Evolutionary conservation across 352 stramenopile species (phyloP), one percentile per base, ranked within the genome.

Genomic region (Pythium brassicae): DNA sequence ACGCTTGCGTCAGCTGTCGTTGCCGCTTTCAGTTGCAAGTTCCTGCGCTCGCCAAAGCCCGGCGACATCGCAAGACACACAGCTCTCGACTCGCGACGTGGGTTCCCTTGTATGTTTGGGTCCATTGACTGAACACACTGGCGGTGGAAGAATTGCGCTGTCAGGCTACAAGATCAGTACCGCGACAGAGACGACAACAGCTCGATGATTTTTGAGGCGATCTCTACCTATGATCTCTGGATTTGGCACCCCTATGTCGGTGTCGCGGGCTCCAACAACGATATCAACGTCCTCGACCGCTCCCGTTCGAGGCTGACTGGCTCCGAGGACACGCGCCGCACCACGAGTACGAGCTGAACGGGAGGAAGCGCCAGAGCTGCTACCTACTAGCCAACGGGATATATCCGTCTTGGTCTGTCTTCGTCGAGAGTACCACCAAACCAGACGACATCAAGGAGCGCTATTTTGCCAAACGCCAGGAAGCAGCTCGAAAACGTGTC

Each of bases 341-440:
- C 10, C 43, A 49, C 43, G 20, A 17, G 45, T 71, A 20, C 67
- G 42, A 53, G 37, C 60, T 6, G 34, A 56, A 37, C 57, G 62
- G 20, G 12, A 55, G 17, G 46, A 50, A 48, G 55, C 3, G 61
- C 53, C 29, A 46, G 1, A 66, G 12, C 9, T 59, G 55, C 20
- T 74, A 71, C 25, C 34, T 69, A 1, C 40, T 78, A 0, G 57
- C 43, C 2, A 58, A 68, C 44, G 62, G 65, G 0, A 71, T 74
- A 6, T 75, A 74, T 29, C 66, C 55, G 0, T 0, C 10, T 14
- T 71, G 59, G 51, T 63, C 50, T 0, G 34, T 67, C 4, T 69
- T 69, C 35, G 43, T 69, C 1, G 64, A 72, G 56, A 68, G 55
- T 1, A 70, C 66, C 42, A 29, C n/a, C n/a, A 2, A 49, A 3